A percentile compares a stretch with the other conserved stretches of the same genome.
Evolutionary conservation across 202 grass and related monocot genomes (phyloP).

Genomic region (Setaria viridis): DNA sequence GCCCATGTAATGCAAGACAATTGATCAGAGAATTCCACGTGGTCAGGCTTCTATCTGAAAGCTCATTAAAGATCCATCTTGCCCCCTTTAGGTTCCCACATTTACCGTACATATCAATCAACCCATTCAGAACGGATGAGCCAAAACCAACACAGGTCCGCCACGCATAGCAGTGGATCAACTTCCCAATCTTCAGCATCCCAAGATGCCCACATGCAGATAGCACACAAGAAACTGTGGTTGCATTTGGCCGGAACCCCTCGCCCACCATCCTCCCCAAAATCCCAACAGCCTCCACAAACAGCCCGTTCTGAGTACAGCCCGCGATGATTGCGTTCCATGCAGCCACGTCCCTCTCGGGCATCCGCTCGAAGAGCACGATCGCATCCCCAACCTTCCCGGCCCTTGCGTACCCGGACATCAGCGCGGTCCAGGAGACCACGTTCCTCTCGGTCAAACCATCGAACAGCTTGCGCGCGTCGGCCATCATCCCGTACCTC

Average conservation of each 20-base stretch:
- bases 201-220: conserved; percentile 84
- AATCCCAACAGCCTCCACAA: conserved; percentile 62
- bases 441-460: conserved; percentile 76
- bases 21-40: conserved; percentile 97
- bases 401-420: conserved; percentile 68
- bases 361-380: conserved; percentile 70
- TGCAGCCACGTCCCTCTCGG: conserved; percentile 77
- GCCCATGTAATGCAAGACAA: conserved; percentile 80
- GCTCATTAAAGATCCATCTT: conserved; percentile 66
- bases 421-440: conserved; percentile 76
- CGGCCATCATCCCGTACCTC: conserved; percentile 61
- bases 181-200: conserved; percentile 78
- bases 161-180: conserved; percentile 75
- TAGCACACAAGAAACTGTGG: conserved; percentile 69
- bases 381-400: conserved; percentile 68
- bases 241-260: conserved; percentile 68
- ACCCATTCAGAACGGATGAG: conserved; percentile 68
- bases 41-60: conserved; percentile 65
- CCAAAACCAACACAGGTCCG: conserved; percentile 61
- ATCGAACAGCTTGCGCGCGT: conserved; percentile 73
- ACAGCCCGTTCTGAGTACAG: conserved; percentile 76
- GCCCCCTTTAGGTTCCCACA: conserved; percentile 76
- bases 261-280: conserved; percentile 67
- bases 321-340: conserved; percentile 86
- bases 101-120: conserved; percentile 97